Conservation (phyloP, 352 stramenopile species). For the Pythium folliculosum region DNA sequence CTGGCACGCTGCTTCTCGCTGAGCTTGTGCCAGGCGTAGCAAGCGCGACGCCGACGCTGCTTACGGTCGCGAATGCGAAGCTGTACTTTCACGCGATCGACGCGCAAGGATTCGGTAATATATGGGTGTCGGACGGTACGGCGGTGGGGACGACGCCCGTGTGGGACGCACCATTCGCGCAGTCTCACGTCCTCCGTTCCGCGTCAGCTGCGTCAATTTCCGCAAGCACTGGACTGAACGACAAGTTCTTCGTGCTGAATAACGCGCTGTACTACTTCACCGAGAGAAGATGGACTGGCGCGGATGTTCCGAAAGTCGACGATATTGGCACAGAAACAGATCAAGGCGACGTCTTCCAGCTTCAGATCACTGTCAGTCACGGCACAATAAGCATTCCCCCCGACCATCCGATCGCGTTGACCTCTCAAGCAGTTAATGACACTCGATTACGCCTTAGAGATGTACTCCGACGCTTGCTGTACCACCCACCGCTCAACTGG, state of each 20-base stretch:
- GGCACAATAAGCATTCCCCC: slow-evolving; percentile 11
- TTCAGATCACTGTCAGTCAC: slow-evolving; percentile 18
- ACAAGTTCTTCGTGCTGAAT: slow-evolving; percentile 22
- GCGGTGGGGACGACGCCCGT: slow-evolving; percentile 25
- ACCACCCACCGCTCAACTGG: slow-evolving; percentile 52
- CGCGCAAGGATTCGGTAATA: slow-evolving; percentile 6
- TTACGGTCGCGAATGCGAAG: slow-evolving; percentile 21
- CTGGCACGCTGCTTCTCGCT: slow-evolving; percentile 40
- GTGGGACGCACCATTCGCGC: slow-evolving; percentile 29
- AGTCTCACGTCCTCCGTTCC: slow-evolving; percentile 13
- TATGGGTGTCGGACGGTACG: slow-evolving; percentile 45
- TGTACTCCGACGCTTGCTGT: slow-evolving; percentile 36
- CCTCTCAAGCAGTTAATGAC: slow-evolving; percentile 14
- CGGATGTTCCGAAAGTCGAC: background rate
- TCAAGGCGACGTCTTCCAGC: background rate
- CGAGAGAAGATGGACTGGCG: background rate
- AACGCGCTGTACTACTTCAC: slow-evolving; percentile 36
- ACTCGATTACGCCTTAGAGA: slow-evolving; percentile 24
- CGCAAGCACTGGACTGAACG: background rate
- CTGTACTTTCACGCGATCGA: slow-evolving; percentile 37
- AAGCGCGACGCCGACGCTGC: slow-evolving; percentile 31
- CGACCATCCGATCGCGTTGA: background rate
- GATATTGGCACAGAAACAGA: background rate
- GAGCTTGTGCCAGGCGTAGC: slow-evolving; percentile 35
- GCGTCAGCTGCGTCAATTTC: background rate